Evolutionary conservation across 1,284 basidiomycete species (phyloP).

Genomic region (Ustilago nuda): DNA sequence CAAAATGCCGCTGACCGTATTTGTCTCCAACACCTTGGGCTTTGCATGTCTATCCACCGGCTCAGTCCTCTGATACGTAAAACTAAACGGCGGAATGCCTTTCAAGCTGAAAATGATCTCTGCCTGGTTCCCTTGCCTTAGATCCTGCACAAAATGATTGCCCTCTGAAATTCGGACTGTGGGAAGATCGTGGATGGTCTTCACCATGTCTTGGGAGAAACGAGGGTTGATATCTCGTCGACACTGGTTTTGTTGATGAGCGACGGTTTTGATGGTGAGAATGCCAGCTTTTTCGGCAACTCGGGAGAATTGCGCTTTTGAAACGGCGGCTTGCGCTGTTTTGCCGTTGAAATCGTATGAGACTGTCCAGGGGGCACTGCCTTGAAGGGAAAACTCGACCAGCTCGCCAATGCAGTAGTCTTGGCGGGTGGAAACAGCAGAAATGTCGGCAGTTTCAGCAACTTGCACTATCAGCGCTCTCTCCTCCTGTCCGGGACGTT

Average conservation of each 20-base stretch:
- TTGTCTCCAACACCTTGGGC: conserved; percentile 64
- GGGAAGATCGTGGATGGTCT: conserved; percentile 84
- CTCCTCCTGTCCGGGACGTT: conserved; percentile 16
- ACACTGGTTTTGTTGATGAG: conserved; percentile 75
- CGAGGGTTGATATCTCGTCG: conserved; percentile 71
- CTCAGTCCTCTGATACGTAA: conserved; percentile 72
- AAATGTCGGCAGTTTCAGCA: conserved; percentile 91
- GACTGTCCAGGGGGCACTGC: conserved; percentile 93
- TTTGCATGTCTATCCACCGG: conserved; percentile 63
- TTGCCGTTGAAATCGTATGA: conserved; percentile 87
- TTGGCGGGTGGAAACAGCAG: conserved; percentile 80
- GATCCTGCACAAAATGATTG: conserved; percentile 81
- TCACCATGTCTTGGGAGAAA: conserved; percentile 72
- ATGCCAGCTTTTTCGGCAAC: conserved; percentile 83
- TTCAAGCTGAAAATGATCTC: conserved; percentile 89
- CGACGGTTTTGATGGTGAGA: conserved; percentile 84
- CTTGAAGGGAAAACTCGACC: conserved; percentile 91
- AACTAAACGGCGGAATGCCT: conserved; percentile 93
- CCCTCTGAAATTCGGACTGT: conserved; percentile 88
- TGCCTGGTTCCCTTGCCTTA: conserved; percentile 83
- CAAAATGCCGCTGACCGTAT: conserved; percentile 76
- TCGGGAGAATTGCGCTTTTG: conserved; percentile 83
- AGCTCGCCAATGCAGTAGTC: conserved; percentile 92
- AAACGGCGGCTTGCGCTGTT: conserved; percentile 79
- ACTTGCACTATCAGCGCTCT: conserved; percentile 74